phyloP scores from a whole-genome alignment of 345 rosid species.

The Pistacia vera region DNA sequence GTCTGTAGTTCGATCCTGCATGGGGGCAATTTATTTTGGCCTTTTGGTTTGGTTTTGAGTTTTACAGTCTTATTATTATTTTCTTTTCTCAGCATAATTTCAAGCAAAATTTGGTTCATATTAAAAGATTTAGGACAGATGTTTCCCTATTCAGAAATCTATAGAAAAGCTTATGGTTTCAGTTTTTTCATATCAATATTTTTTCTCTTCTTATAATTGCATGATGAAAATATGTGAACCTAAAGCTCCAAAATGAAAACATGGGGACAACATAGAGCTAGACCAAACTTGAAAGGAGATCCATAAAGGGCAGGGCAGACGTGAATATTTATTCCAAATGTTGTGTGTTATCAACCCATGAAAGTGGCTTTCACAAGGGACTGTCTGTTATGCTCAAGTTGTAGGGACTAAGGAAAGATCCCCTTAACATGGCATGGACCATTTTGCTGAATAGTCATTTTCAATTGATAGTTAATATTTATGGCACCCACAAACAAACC shows the following conservation, averaged over 20 bases:
- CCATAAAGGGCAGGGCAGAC: conserved; percentile 24
- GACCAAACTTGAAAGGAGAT: conserved; percentile 20
- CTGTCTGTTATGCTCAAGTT: conserved; percentile 30
- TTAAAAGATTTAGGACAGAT: too few relatives aligned
- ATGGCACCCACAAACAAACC: conserved; percentile 15
- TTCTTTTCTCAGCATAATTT: too few relatives aligned
- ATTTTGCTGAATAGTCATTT: conserved; percentile 12
- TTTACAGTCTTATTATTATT: background rate
- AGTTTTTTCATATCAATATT: background rate
- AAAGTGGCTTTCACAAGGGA: conserved; percentile 48
- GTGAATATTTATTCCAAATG: conserved; percentile 36
- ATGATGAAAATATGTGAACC: conserved; percentile 18
- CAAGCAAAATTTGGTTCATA: too few relatives aligned
- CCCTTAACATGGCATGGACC: conserved; percentile 24
- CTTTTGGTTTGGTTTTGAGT: background rate
- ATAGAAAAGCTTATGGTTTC: conserved; percentile 5
- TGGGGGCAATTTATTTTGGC: conserved; percentile 44
- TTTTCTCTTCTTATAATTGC: background rate
- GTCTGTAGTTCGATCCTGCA: conserved; percentile 90
- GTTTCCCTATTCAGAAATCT: background rate
- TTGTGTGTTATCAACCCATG: conserved; percentile 14
- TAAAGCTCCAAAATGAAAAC: background rate
- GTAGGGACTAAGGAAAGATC: background rate
- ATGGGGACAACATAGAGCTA: conserved; percentile 17
- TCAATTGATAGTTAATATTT: background rate